Conservation (phyloP, 805 yeast species). For the Ogataea nonfermentans region DNA sequence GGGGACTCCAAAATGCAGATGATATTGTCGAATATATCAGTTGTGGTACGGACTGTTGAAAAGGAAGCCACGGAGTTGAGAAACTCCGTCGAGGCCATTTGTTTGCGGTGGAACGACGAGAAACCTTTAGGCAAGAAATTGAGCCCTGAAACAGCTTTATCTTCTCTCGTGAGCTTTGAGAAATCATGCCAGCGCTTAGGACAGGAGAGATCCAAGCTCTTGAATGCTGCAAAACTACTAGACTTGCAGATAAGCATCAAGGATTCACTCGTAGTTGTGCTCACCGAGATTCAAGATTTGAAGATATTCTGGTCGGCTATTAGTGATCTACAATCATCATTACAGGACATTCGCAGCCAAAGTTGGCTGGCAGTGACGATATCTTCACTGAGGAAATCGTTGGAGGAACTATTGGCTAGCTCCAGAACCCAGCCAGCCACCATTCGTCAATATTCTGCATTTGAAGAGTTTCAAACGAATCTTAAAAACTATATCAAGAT, state of each 20-base stretch:
- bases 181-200: conserved; percentile 12
- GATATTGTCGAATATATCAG: conserved; percentile 37
- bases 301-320: conserved; percentile 64
- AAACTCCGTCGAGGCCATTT: conserved; percentile 32
- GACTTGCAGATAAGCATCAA: conserved; percentile 32
- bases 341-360: conserved; percentile 41
- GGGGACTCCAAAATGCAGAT: conserved; percentile 30
- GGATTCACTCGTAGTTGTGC: conserved; percentile 32
- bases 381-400: conserved; percentile 40
- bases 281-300: conserved; percentile 54
- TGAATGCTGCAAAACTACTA: conserved; percentile 36
- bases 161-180: conserved; percentile 32
- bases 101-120: conserved; percentile 46
- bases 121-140: conserved; percentile 46
- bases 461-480: conserved; percentile 50
- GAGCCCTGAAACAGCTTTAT: conserved; percentile 45
- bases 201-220: conserved; percentile 22
- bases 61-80: conserved; percentile 40
- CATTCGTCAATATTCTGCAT: conserved; percentile 67
- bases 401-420: conserved; percentile 49
- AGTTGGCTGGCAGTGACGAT: conserved; percentile 53
- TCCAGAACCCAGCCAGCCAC: conserved; percentile 55
- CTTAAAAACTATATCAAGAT: conserved; percentile 43
- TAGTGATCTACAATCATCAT: conserved; percentile 45
- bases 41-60: conserved; percentile 41